These are phyloP conservation scores for Oryza brachyantha DNA, from an alignment of 176 grass and related monocot genomes.

Conservation along the genomic window DNA sequence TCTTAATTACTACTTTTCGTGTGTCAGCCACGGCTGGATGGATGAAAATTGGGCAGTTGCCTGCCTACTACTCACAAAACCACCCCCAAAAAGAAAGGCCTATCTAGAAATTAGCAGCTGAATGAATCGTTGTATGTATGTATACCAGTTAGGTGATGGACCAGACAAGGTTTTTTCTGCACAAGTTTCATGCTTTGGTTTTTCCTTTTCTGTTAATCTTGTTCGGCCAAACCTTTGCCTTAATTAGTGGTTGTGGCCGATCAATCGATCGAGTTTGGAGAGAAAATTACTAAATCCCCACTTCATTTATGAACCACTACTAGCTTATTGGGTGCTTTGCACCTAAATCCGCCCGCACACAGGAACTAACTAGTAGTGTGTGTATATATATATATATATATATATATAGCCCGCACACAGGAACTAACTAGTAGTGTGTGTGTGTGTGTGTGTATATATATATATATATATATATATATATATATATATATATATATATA, in stretches of 20 bases:
- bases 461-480: no score
- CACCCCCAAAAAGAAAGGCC: background rate
- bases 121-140: no score
- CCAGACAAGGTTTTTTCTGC: background rate
- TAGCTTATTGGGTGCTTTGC: no score
- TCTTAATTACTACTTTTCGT: background rate
- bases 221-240: background rate
- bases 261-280: background rate
- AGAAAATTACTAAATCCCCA: background rate
- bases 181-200: background rate
- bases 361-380: no score
- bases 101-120: background rate
- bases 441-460: no score
- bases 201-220: background rate
- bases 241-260: background rate
- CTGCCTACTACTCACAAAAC: no score
- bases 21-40: background rate
- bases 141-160: background rate
- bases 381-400: no score
- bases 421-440: no score
- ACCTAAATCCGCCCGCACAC: no score
- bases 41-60: background rate
- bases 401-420: no score
- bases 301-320: background rate
- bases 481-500: no score